Evolutionary conservation across 305 asterid genomes (phyloP), one percentile per base, ranked within the genome.

Genomic region (Fraxinus greggii): DNA sequence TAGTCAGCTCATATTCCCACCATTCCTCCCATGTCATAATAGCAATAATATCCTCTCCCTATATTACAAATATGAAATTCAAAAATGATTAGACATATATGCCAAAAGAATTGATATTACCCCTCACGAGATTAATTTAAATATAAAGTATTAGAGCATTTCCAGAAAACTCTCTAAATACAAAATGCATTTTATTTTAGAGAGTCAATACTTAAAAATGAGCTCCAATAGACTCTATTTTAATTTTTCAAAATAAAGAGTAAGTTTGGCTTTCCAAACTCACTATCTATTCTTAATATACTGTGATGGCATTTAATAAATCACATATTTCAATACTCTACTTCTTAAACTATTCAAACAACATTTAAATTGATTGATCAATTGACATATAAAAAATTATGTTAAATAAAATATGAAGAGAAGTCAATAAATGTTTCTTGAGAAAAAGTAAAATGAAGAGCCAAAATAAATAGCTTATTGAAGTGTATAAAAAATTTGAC

Each of bases 1-100:
- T 91, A 33, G 92, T 91, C 89, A 92, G 87, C 92, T 97, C 99
- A 54, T 83, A 89, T 63, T 91, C 89, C 99, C 99, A 94, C 98
- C 99, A 93, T 38, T 94, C 98, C 15, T 97, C 97, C 99, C 99
- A 96, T 72, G 98, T 90, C 80, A 96, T 84, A 81, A 94, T 89
- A 63, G 90, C 98, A 85, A 96, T 93, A 35, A 96, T 69, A 88
- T 93, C 95, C 79, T 94, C 92, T 78, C 99, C 99, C 98, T 93
- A 82, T 26, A 79, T 76, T 81, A 76, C 73, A 82, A 78, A 35
- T 29, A 54, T 35, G 29, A 79, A 51, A 80, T 15, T 80, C 17
- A 17, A 63, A 59, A 59, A 33, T 29, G n/a, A 33, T 28, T 9
- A 67, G 74, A 67, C 8, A 26, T 65, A 26, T 1, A 28, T 67